Percentiles rank a stretch among this genome's conserved stretches.
Evolutionary conservation across 1,284 basidiomycete genomes (phyloP).

Genomic region (Apiotrichum sp.): DNA sequence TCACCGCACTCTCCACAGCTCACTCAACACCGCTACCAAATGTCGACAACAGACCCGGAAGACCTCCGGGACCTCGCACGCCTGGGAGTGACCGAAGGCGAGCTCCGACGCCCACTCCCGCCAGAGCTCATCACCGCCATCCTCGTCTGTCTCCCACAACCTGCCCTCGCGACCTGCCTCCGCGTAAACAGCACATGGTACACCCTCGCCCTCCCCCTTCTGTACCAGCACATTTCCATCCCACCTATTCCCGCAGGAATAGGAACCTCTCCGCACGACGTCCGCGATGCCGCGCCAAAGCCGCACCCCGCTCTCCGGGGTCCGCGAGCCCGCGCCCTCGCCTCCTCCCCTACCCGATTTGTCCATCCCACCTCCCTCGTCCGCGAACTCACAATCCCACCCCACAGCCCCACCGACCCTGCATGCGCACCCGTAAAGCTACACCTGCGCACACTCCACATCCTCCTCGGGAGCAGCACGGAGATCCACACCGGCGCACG

Average conservation of each 20-base stretch:
- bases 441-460: background rate
- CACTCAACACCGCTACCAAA: too few species aligned
- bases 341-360: background rate
- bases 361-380: background rate
- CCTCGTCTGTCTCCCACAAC: background rate
- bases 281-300: background rate
- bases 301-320: background rate
- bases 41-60: too few species aligned
- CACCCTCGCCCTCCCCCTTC: background rate
- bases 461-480: background rate
- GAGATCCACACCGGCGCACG: background rate
- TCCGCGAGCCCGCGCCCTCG: background rate
- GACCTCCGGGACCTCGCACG: too few species aligned
- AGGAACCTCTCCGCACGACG: background rate
- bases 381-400: background rate
- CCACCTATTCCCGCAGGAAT: background rate
- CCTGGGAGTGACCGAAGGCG: too few species aligned
- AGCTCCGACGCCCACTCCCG: background rate
- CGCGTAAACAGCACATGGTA: background rate
- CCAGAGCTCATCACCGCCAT: conserved; percentile 5
- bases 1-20: too few species aligned
- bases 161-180: background rate
- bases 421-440: background rate
- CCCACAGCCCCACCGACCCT: background rate
- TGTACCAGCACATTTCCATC: conserved; percentile 1